A percentile compares a stretch with the other conserved stretches of the same genome.
Conservation (phyloP, 768 basidiomycete species). For the Lentinula edodes region DNA sequence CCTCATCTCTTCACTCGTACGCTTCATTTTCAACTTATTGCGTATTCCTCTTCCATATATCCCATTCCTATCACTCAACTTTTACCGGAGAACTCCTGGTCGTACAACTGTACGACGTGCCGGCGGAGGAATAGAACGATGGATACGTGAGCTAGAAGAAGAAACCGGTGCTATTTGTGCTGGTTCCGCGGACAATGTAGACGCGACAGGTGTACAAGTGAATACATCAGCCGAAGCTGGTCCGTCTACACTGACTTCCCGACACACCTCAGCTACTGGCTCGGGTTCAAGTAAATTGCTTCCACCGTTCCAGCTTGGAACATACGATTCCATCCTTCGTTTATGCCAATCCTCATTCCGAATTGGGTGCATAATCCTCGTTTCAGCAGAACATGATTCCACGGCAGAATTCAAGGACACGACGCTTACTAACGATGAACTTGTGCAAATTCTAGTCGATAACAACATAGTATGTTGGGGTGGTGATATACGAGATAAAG, state of each 20-base stretch:
- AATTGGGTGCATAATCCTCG: conserved; percentile 76
- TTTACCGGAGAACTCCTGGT: conserved; percentile 33
- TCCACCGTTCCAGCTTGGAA: conserved; percentile 76
- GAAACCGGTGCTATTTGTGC: conserved; percentile 74
- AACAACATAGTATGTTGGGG: conserved; percentile 87
- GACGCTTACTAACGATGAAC: conserved; percentile 68
- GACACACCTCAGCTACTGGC: conserved; percentile 18
- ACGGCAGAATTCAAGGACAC: conserved; percentile 79
- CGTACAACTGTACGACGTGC: conserved; percentile 34
- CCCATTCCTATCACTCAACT: conserved; percentile 41
- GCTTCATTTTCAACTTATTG: conserved; percentile 61
- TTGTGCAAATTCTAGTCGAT: conserved; percentile 60
- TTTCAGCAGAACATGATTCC: conserved; percentile 89
- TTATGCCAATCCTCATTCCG: conserved; percentile 64
- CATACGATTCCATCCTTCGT: conserved; percentile 77
- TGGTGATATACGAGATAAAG: conserved; percentile 79
- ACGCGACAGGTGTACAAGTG: conserved; percentile 21
- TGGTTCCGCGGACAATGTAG: conserved; percentile 25
- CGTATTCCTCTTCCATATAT: conserved; percentile 63
- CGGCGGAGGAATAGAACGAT: conserved; percentile 60
- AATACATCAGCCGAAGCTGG: conserved; percentile 27
- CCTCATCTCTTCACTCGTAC: conserved; percentile 52
- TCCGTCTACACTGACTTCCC: conserved; percentile 40
- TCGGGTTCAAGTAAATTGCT: conserved; percentile 43
- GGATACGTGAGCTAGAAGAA: conserved; percentile 78